Percentiles rank a stretch among this genome's conserved stretches.
phyloP scores from a whole-genome alignment of 164 flowering plant species.

The Brasenia schreberi region DNA sequence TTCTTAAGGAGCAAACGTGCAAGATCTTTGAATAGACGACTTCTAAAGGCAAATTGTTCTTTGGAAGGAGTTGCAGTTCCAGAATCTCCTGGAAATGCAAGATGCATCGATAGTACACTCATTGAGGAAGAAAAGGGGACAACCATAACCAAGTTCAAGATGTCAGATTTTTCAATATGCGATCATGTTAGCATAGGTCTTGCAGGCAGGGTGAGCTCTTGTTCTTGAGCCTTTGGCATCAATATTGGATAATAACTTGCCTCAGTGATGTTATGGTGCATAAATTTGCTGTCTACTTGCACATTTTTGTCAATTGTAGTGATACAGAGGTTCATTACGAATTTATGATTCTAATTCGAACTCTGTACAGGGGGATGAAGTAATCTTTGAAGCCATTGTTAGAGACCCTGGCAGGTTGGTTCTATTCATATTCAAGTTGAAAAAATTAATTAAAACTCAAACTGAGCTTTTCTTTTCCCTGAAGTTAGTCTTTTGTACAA shows the following conservation, averaged over 20 bases:
- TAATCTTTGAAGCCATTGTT: slow-evolving; percentile 84
- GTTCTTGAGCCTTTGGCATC: neutral
- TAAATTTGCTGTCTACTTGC: neutral
- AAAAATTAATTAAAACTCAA: neutral
- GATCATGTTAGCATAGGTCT: slow-evolving; percentile 71
- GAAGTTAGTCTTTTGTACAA: slow-evolving; percentile 52
- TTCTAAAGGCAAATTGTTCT: slow-evolving; percentile 18
- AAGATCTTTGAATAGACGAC: slow-evolving; percentile 1
- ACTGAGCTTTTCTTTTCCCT: neutral
- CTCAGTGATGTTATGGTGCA: neutral
- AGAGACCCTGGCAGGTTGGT: slow-evolving; percentile 53
- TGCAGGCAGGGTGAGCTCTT: slow-evolving; percentile 64
- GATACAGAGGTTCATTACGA: neutral
- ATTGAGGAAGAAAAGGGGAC: slow-evolving; percentile 22
- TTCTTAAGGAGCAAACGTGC: slow-evolving; percentile 3
- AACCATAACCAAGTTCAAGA: slow-evolving; percentile 57
- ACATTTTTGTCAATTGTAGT: neutral
- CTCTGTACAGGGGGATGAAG: slow-evolving; percentile 59
- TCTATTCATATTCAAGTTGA: neutral
- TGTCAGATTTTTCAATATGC: slow-evolving; percentile 62
- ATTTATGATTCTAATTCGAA: slow-evolving; percentile 4
- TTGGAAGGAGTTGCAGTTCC: slow-evolving; percentile 12
- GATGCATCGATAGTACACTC: slow-evolving; percentile 5
- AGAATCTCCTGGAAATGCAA: slow-evolving; percentile 25
- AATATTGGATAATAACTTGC: no score